Evolutionary conservation across 495 filamentous ascomycete species (phyloP).

Genomic region (Trichoderma reesei): DNA sequence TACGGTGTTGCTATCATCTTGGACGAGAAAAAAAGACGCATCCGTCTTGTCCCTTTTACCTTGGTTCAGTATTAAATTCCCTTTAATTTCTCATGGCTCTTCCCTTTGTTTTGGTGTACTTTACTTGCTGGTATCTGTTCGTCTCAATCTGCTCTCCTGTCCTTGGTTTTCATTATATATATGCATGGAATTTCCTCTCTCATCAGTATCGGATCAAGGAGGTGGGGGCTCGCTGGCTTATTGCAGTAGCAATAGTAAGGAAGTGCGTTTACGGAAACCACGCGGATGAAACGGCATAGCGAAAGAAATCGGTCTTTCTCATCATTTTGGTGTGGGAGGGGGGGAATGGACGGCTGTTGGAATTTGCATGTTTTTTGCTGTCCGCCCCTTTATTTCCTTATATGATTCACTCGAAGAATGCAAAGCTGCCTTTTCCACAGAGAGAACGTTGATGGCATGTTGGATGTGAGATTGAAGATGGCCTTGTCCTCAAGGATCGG

Average conservation of each 20-base stretch:
- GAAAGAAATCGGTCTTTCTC: not conserved
- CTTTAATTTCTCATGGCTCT: not conserved
- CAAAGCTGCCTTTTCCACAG: not conserved
- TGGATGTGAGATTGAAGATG: not conserved
- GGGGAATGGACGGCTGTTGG: not conserved
- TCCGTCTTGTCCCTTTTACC: not conserved
- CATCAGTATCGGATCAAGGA: not conserved
- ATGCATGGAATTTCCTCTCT: not conserved
- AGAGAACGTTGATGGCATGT: not conserved
- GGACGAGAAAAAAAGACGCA: conserved; percentile 5
- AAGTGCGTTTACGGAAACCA: not conserved
- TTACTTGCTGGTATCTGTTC: not conserved
- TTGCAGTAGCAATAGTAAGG: not conserved
- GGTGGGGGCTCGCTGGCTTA: not conserved
- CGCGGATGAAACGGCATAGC: not conserved
- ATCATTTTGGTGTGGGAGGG: not conserved
- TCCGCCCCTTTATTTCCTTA: not conserved
- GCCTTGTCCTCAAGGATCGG: not conserved
- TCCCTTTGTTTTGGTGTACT: not conserved
- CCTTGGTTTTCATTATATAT: too few species aligned
- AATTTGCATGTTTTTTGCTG: not conserved
- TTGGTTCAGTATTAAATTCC: not conserved
- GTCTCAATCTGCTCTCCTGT: not conserved
- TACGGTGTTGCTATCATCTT: conserved; percentile 3
- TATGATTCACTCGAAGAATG: too few species aligned